Conservation (phyloP, 345 rosid species). For the Eucalyptus sp. region DNA sequence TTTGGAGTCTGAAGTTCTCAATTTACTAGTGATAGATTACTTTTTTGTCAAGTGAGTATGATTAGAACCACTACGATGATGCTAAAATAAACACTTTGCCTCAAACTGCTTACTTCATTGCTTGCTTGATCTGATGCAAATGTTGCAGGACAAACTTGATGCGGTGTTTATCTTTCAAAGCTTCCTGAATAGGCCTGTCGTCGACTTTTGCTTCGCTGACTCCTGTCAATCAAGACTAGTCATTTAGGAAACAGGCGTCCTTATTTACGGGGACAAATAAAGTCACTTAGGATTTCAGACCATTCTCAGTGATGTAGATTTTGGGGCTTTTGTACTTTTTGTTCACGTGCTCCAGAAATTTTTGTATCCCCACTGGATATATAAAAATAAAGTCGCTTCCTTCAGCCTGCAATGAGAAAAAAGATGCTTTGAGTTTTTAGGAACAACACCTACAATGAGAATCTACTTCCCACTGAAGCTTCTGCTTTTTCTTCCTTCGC, state of each 20-base stretch:
- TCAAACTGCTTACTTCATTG: neutral
- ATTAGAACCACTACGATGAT: neutral
- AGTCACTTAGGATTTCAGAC: neutral
- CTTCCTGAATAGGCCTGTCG: neutral
- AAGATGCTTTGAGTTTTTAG: neutral
- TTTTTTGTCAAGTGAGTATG: neutral
- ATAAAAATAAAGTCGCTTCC: neutral
- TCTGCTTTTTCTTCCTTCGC: neutral
- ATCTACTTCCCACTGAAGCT: neutral
- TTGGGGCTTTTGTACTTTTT: neutral
- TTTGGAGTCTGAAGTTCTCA: neutral
- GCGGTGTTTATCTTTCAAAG: neutral
- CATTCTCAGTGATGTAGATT: slow-evolving; percentile 4
- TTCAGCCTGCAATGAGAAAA: neutral
- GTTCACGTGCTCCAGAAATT: neutral
- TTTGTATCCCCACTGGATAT: neutral
- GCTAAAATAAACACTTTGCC: neutral
- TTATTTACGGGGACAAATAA: neutral
- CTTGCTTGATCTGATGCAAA: neutral
- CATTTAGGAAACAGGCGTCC: neutral
- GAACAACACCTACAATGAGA: neutral
- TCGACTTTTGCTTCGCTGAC: neutral
- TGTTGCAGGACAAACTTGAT: neutral
- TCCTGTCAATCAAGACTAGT: neutral
- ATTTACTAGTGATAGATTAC: neutral